Evolutionary conservation across 495 filamentous ascomycete species (phyloP).

Genomic region (Neurospora sp.): DNA sequence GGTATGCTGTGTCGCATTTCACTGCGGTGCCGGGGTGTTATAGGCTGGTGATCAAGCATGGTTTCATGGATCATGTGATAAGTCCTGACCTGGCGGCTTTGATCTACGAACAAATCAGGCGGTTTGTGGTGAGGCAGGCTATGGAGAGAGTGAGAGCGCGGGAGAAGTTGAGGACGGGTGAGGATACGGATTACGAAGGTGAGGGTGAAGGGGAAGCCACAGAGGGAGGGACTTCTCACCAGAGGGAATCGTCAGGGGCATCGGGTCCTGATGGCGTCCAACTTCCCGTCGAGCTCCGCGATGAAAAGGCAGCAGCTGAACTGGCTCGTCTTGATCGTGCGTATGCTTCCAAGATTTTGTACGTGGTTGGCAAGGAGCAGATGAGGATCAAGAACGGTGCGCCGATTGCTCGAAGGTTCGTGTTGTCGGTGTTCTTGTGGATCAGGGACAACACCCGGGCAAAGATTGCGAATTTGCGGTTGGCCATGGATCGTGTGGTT

Average conservation of each 20-base stretch:
- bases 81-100: slow-evolving; percentile 48
- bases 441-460: slow-evolving; percentile 58
- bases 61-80: slow-evolving; percentile 60
- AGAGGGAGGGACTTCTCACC: neutral
- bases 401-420: slow-evolving; percentile 32
- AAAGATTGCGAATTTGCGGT: slow-evolving; percentile 50
- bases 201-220: slow-evolving; percentile 1
- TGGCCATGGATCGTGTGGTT: slow-evolving; percentile 52
- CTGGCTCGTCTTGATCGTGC: slow-evolving; percentile 45
- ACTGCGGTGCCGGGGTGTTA: slow-evolving; percentile 47
- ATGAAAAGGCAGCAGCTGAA: slow-evolving; percentile 30
- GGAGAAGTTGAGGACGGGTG: slow-evolving; percentile 4
- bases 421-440: slow-evolving; percentile 53
- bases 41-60: slow-evolving; percentile 56
- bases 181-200: slow-evolving; percentile 1
- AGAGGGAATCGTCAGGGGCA: neutral
- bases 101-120: slow-evolving; percentile 49
- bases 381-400: slow-evolving; percentile 43
- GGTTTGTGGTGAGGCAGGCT: slow-evolving; percentile 36
- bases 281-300: slow-evolving; percentile 20
- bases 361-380: slow-evolving; percentile 66
- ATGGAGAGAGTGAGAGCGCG: slow-evolving; percentile 4
- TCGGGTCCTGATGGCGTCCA: neutral
- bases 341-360: slow-evolving; percentile 51
- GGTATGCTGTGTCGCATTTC: slow-evolving; percentile 30